Conservation (phyloP, 768 basidiomycete genomes). For the Russula griseocarnosa region DNA sequence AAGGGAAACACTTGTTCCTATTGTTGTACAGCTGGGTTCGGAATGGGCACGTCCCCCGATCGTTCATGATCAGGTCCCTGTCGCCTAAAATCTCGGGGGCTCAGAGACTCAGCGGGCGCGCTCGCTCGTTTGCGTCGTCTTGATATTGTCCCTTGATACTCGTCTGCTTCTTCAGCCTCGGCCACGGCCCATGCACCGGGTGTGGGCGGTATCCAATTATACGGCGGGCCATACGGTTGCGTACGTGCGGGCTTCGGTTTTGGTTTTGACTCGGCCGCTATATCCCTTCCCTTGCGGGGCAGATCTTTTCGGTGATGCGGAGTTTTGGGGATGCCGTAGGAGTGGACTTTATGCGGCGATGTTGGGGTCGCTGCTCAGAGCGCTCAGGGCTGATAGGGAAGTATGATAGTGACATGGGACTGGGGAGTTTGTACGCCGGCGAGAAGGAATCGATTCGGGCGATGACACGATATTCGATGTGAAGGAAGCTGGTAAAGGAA, state of each 20-base stretch:
- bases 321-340: conserved; percentile 9
- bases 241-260: conserved; percentile 25
- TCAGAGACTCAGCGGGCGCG: not conserved
- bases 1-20: not conserved
- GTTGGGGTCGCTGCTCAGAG: not conserved
- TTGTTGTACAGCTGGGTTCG: not conserved
- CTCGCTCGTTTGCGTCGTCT: conserved; percentile 16
- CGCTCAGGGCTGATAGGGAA: not conserved
- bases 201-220: conserved; percentile 25
- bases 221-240: conserved; percentile 28
- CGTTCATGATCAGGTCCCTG: not conserved
- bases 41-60: not conserved
- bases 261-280: not conserved
- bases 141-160: not conserved
- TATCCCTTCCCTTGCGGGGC: conserved; percentile 18
- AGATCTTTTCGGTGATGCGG: conserved; percentile 17
- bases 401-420: not conserved
- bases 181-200: conserved; percentile 26
- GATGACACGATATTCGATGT: not conserved
- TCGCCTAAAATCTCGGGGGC: not conserved
- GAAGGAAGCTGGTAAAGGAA: not conserved
- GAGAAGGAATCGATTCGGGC: not conserved
- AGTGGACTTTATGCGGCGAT: conserved; percentile 14
- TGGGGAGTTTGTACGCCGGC: conserved; percentile 3
- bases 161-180: conserved; percentile 3